Evolutionary conservation across 140 eudicot genomes (phyloP), one percentile per base, ranked within the genome.

Genomic region (Oenanthe javanica): DNA sequence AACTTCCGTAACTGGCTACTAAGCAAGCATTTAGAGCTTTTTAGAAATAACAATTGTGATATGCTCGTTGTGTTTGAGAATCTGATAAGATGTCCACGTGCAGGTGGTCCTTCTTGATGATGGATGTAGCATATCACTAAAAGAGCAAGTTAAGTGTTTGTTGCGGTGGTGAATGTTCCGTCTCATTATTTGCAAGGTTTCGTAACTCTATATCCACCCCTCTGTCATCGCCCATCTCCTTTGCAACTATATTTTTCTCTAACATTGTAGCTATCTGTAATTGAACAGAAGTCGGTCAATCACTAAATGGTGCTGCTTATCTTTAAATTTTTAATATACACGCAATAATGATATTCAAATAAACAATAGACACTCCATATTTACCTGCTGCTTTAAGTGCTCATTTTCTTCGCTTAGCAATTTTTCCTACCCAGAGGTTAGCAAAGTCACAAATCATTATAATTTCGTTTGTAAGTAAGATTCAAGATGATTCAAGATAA

Each of bases 1-100:
- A 66, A 64, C 12, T 25, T 23, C 42, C 40, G 12, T 64, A 27
- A n/a, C 71, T 57, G 12, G 46, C 72, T 67, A 18, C 73, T 2
- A 14, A 67, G 85, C 69, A 64, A 94, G 23, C 15, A 72, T 72
- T 72, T 21, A 72, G 54, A 19, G 48, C 31, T 59, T 31, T 61
- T n/a, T 25, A 61, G 69, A 61, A n/a, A 23, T 14, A 19, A n/a
- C 77, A 45, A 13, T 1, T 73, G 54, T 5, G 1, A 25, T 13
- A 19, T 67, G 55, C 14, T 73, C 6, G 14, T 18, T 45, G 18
- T 21, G 77, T 21, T 11, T 73, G 23, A 73, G 49, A 42, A 45
- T 48, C 31, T 9, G 50, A 45, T 4, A 19, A 73, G 54, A 43
- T 73, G 77, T 43, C 27, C 21, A 9, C 54, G 38, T 36, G 47